Conservation (phyloP, 2,329 filamentous ascomycete genomes). For the Penicillium fuscoglaucum region DNA sequence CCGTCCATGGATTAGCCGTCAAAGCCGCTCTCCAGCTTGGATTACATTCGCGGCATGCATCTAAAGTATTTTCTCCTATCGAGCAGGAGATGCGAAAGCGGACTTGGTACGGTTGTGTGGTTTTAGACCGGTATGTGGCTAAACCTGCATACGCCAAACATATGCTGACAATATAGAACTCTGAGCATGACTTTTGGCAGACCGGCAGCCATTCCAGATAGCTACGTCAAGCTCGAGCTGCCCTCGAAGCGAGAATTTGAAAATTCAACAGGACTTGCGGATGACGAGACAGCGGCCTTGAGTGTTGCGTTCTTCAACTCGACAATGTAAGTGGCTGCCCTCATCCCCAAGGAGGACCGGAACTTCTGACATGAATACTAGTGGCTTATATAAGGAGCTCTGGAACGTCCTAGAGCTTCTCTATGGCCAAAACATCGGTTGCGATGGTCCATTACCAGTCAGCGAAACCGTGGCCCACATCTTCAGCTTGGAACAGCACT, state of each 20-base stretch:
- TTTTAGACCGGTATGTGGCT: constrained; percentile 46
- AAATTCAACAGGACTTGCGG: background rate
- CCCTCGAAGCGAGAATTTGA: constrained; percentile 24
- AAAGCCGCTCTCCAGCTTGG: constrained; percentile 55
- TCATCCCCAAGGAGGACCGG: background rate
- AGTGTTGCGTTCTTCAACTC: constrained; percentile 25
- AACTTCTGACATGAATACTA: background rate
- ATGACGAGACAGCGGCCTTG: background rate
- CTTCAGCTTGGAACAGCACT: constrained; percentile 26
- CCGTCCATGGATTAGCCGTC: constrained; percentile 54
- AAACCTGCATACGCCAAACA: background rate
- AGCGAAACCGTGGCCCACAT: constrained; percentile 37
- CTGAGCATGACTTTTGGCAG: constrained; percentile 56
- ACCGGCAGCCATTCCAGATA: constrained; percentile 49
- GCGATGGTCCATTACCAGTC: constrained; percentile 25
- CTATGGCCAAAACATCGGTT: constrained; percentile 50
- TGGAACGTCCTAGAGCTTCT: constrained; percentile 42
- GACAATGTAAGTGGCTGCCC: constrained; percentile 23
- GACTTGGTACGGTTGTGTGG: constrained; percentile 53
- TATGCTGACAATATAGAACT: constrained; percentile 31
- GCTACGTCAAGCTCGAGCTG: constrained; percentile 44
- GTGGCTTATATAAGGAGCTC: constrained; percentile 34
- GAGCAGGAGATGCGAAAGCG: constrained; percentile 52
- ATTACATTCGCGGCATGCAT: constrained; percentile 48
- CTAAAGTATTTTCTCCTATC: constrained; percentile 38